Base-by-base conservation (phyloP, 1,284 basidiomycete genomes). In the Papiliotrema terrestris region DNA sequence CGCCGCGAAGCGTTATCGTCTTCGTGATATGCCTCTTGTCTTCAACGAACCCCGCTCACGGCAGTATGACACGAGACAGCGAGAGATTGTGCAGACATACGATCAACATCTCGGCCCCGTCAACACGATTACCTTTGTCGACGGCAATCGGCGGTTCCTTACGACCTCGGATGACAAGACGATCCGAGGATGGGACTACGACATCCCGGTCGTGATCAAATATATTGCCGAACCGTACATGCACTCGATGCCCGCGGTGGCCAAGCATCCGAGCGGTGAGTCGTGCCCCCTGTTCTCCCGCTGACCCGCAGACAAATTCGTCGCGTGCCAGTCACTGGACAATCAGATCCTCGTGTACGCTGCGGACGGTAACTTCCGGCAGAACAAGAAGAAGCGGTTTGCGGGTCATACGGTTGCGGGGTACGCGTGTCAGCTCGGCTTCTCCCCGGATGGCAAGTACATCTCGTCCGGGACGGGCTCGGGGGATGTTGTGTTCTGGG, bases 91-190 rank as follows among this genome's bases (percentile, higher is more conserved):
- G 1, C 96, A 99, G 76, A 95, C 98, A 76, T 99, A 99, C 75
- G 93, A 97, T 72, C 94, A 98, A 74, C 96, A 99, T 79, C 81
- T 98, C 50, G 96, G 96, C 0, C 91, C 95, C 26, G 94, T 98
- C 60, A 98, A 98, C 77, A 94, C 92, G 1, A 97, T 98, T 70
- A 98, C 94, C 0, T 98, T 98, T 72, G 92, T 98, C 45, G 81
- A 98, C 71, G 88, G 95, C 71, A 96, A 98, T 73, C 75, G 96
- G 59, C 86, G 96, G 50, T 98, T 99, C 75, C 88, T 98, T 47
- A 97, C 96, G 2, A 98, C 96, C 8, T 97, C 93, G 15, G 96
- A 99, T 75, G 96, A 99, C 80, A 98, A 98, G 81, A 97, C 93
- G 6, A 96, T 99, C 70, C 88, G 96, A 50, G 95, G 91, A 19